A percentile compares a stretch with the other conserved stretches of the same genome.
Conservation (phyloP, 2,329 filamentous ascomycete genomes). For the Aspergillus sp. region DNA sequence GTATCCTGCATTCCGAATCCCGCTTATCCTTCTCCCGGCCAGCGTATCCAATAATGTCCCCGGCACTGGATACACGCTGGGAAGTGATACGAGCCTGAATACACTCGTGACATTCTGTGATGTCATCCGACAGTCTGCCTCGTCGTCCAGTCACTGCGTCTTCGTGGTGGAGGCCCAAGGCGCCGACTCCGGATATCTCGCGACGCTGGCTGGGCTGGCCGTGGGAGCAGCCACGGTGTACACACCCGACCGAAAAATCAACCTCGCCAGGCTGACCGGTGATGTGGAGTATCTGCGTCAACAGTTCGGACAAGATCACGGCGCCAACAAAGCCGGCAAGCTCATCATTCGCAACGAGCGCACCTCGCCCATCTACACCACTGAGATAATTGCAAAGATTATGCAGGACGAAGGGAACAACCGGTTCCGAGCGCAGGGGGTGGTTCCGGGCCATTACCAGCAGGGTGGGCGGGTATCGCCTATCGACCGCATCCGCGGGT, state of each 20-base stretch:
- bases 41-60: constrained; percentile 99
- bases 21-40: constrained; percentile 86
- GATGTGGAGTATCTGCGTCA: constrained; percentile 87
- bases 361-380: constrained; percentile 82
- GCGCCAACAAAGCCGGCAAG: constrained; percentile 83
- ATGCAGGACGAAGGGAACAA: constrained; percentile 89
- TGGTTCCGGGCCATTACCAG: constrained; percentile 88
- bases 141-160: constrained; percentile 84
- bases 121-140: constrained; percentile 95
- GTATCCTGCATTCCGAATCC: constrained; percentile 86
- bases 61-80: constrained; percentile 93
- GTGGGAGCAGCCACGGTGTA: constrained; percentile 94
- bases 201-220: constrained; percentile 83
- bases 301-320: constrained; percentile 78
- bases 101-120: constrained; percentile 94
- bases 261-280: constrained; percentile 81
- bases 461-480: constrained; percentile 88
- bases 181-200: constrained; percentile 89
- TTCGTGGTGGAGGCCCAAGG: constrained; percentile 99
- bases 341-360: constrained; percentile 94
- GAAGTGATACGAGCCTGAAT: constrained; percentile 95
- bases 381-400: constrained; percentile 89
- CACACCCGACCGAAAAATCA: constrained; percentile 92
- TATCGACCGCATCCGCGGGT: constrained; percentile 90
- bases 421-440: constrained; percentile 85